A percentile compares a stretch with the other conserved stretches of the same genome.
phyloP scores from a whole-genome alignment of 129 eudicot genomes.

The Flaveria trinervia region DNA sequence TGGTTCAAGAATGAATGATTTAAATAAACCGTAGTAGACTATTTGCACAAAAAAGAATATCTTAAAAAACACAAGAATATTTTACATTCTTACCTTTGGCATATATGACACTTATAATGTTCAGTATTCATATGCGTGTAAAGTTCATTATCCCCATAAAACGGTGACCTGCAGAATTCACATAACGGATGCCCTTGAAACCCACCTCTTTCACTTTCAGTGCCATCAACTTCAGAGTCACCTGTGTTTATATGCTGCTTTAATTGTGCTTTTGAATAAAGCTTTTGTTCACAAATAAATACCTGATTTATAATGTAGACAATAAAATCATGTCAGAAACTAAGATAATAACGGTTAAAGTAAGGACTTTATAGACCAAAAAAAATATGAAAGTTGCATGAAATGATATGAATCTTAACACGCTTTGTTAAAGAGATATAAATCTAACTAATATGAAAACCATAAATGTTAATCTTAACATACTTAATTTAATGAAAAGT shows the following conservation, averaged over 20 bases:
- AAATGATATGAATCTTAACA: not conserved
- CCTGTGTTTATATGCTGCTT: conserved; percentile 84
- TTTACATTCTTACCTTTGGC: conserved; percentile 88
- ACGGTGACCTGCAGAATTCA: conserved; percentile 86
- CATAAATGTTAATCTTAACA: not conserved
- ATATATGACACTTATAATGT: conserved; percentile 85
- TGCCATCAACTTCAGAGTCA: conserved; percentile 98
- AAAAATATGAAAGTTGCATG: not conserved
- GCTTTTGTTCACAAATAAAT: conserved; percentile 92
- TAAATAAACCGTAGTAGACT: not conserved
- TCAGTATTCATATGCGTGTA: conserved; percentile 91
- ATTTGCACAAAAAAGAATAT: not conserved
- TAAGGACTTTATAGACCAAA: not conserved
- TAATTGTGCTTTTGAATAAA: conserved; percentile 76
- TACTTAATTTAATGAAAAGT: too few species aligned
- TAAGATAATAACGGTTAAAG: conserved; percentile 3
- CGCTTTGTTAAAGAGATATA: not conserved
- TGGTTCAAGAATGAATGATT: not conserved
- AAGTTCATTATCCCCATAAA: conserved; percentile 94
- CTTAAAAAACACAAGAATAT: not conserved
- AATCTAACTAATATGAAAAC: not conserved
- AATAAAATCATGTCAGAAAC: conserved; percentile 31
- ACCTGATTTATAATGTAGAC: conserved; percentile 49
- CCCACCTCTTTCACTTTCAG: conserved; percentile 98
- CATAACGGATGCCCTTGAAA: conserved; percentile 89